A percentile compares a stretch with the other conserved stretches of the same genome.
phyloP scores from a whole-genome alignment of 2,329 filamentous ascomycete species.

The Trichoderma koningiopsis region DNA sequence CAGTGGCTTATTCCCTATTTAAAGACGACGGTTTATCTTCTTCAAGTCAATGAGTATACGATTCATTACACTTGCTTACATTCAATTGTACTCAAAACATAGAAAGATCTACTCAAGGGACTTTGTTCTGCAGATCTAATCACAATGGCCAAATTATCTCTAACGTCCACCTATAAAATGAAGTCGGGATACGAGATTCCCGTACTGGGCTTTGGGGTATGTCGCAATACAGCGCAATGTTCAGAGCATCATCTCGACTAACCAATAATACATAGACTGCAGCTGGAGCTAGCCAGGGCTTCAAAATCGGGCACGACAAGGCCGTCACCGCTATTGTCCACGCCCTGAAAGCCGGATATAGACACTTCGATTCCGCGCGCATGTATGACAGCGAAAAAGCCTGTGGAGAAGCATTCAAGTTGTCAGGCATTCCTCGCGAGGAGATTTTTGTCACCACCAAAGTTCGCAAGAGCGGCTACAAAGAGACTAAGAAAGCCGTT shows the following conservation, averaged over 20 bases:
- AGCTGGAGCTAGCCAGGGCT: background rate
- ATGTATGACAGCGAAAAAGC: constrained; percentile 68
- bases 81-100: background rate
- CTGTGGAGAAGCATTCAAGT: constrained; percentile 64
- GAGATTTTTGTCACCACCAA: constrained; percentile 73
- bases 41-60: background rate
- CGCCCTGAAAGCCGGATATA: constrained; percentile 61
- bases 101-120: background rate
- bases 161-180: constrained; percentile 7
- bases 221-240: background rate
- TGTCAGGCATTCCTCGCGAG: constrained; percentile 56
- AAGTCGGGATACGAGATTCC: constrained; percentile 12
- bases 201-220: constrained; percentile 10
- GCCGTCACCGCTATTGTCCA: constrained; percentile 1
- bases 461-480: constrained; percentile 61
- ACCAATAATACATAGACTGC: background rate
- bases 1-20: background rate
- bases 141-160: constrained; percentile 6
- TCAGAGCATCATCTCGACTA: background rate
- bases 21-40: background rate
- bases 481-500: constrained; percentile 34
- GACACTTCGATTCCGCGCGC: constrained; percentile 66
- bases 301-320: background rate
- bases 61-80: background rate
- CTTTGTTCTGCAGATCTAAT: background rate